Percentiles rank a stretch among this genome's conserved stretches.
Evolutionary conservation across 768 basidiomycete genomes (phyloP).

Genomic region (Trametes cingulata): DNA sequence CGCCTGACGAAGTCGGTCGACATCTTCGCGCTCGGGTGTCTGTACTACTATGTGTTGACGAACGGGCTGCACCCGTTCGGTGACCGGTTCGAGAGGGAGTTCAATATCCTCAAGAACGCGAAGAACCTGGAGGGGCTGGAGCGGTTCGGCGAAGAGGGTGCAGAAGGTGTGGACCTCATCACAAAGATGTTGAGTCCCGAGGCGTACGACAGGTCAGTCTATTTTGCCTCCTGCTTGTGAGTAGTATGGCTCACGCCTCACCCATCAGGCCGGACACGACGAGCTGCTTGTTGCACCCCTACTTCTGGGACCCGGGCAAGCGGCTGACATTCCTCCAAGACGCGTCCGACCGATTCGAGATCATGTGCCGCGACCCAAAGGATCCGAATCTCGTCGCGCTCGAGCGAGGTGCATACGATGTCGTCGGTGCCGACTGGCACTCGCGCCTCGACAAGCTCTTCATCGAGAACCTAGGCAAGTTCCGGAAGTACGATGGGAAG

Average conservation of each 20-base stretch:
- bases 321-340: constrained; percentile 95
- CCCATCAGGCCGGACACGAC: constrained; percentile 78
- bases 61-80: constrained; percentile 94
- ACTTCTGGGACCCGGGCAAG: constrained; percentile 91
- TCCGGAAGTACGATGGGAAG: constrained; percentile 91
- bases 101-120: constrained; percentile 85
- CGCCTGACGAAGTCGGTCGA: constrained; percentile 94
- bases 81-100: constrained; percentile 88
- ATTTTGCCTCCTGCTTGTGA: background rate
- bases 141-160: constrained; percentile 88
- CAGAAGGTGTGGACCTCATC: constrained; percentile 87
- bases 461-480: constrained; percentile 94
- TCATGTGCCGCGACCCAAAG: constrained; percentile 91
- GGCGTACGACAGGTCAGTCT: constrained; percentile 67
- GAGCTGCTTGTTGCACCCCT: constrained; percentile 88
- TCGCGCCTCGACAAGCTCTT: constrained; percentile 83
- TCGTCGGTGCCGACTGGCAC: constrained; percentile 94
- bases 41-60: constrained; percentile 92
- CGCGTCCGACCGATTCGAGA: constrained; percentile 96
- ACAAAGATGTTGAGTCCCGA: constrained; percentile 75
- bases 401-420: constrained; percentile 64
- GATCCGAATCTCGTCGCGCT: constrained; percentile 74
- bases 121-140: constrained; percentile 73
- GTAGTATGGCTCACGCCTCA: constrained; percentile 7
- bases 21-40: constrained; percentile 93